Base-by-base conservation (phyloP, 352 stramenopile species). In the Blastocystis sp. region DNA sequence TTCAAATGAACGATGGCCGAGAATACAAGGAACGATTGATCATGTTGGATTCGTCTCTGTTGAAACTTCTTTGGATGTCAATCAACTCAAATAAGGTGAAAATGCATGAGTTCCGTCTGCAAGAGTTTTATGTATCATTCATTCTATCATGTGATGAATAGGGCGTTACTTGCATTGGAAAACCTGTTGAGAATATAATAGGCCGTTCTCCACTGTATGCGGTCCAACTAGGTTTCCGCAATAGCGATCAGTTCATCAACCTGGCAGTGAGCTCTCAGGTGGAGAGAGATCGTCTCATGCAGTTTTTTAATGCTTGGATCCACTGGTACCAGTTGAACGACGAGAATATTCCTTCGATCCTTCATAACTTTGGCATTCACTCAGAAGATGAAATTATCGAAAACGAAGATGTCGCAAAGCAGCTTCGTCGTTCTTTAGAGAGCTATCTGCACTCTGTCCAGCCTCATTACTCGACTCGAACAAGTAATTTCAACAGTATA, bases 11-110 rank as follows among this genome's bases (percentile, higher is more conserved):
- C 1, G 47, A 85, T 43, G 30, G n/a, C n/a, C 53, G 55, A 34
- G 73, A 85, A 24, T 85, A 69, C 24, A 85, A 85, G 39, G 73
- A 85, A 39, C 73, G 73, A 20, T 26, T 85, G 7, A 30, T 85
- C 13, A 53, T 18, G 16, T 26, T 85, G 73, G 73, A 85, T 43
- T 11, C 45, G 34, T 66, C 73, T 20, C 73, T 85, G 11, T 26
- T 65, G 3, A 34, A 39, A n/a, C n/a, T 85, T 9, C 18, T 20
- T 11, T 85, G 73, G 73, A 66, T 66, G 26, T 68, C 73, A 24
- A 18, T 66, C 16, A 66, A 50, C 56, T 26, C 50, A 18, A 54
- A 26, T 26, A 68, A 66, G 56, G 16, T 20, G 34, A 39, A 47
- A 3, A 2, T 85, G 54, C 73, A 26, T 18, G 18, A 26, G 50